Evolutionary conservation across 345 rosid genomes (phyloP).

Genomic region (Nephelium lappaceum): DNA sequence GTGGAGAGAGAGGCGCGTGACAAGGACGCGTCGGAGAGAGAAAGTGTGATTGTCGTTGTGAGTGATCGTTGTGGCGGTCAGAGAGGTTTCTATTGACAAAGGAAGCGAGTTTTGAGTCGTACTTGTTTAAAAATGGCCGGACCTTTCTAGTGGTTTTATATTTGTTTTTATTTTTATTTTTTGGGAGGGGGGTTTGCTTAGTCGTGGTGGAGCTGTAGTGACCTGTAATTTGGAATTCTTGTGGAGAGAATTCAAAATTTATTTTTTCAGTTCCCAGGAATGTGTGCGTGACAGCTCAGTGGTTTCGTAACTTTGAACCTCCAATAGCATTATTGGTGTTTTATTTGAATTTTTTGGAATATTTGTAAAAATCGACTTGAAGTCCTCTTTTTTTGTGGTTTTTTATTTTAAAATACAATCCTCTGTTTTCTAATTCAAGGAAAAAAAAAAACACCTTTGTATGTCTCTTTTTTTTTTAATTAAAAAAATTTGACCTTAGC

Average conservation of each 20-base stretch:
- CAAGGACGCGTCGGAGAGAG: neutral
- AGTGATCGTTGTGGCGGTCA: neutral
- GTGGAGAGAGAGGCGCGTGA: constrained; percentile 6
- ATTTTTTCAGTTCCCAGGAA: neutral
- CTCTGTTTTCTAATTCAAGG: too few relatives aligned
- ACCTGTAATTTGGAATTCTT: constrained; percentile 21
- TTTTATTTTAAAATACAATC: too few relatives aligned
- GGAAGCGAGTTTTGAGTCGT: neutral
- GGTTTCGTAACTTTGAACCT: neutral
- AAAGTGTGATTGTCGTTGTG: constrained; percentile 13
- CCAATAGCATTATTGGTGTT: neutral
- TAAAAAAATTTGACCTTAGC: too few relatives aligned
- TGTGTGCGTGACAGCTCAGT: neutral
- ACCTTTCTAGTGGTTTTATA: constrained; percentile 8
- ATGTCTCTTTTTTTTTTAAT: too few relatives aligned
- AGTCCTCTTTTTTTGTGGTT: too few relatives aligned
- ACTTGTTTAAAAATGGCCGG: neutral
- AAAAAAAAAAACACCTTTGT: too few relatives aligned
- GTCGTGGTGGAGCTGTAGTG: constrained; percentile 24
- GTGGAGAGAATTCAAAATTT: neutral
- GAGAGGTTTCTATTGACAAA: neutral
- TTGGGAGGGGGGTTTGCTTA: neutral
- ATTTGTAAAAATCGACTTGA: too few relatives aligned
- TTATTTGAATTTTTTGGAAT: too few relatives aligned
- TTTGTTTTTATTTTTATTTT: neutral